A percentile compares a stretch with the other conserved stretches of the same genome.
phyloP scores from a whole-genome alignment of 345 rosid genomes.

The Salix udensis region DNA sequence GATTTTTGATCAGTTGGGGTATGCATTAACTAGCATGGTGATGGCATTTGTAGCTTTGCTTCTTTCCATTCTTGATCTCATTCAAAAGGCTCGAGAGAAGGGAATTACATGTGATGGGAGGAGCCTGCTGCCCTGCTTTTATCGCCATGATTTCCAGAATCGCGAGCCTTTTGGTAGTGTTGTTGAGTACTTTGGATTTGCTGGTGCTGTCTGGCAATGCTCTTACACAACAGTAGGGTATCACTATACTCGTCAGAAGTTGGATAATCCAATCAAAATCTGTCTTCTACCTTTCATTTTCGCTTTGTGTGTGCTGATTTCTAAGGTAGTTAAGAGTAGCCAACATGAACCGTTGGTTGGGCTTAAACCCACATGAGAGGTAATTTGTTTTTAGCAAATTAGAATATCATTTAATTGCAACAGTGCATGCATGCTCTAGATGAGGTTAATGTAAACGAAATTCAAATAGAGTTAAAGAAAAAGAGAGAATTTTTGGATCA shows the following conservation, averaged over 20 bases:
- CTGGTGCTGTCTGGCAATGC: conserved; percentile 4
- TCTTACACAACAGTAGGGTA: background rate
- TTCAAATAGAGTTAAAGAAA: too few species aligned
- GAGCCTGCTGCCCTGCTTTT: background rate
- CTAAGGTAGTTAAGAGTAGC: background rate
- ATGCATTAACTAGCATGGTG: background rate
- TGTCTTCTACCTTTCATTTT: background rate
- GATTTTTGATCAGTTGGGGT: background rate
- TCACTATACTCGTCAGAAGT: background rate
- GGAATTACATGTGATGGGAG: background rate
- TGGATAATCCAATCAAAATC: conserved; percentile 4
- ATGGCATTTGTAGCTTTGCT: background rate
- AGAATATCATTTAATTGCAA: background rate
- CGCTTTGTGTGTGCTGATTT: background rate
- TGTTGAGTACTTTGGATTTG: background rate
- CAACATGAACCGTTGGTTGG: background rate
- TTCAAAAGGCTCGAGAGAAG: background rate
- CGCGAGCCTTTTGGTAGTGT: background rate
- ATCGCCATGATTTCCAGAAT: background rate
- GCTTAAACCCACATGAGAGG: background rate
- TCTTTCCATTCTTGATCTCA: background rate
- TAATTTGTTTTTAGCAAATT: too few species aligned
- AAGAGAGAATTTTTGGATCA: too few species aligned
- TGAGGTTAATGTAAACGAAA: too few species aligned
- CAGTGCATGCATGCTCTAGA: too few species aligned